These are phyloP conservation scores for Miamiensis avidus DNA, from an alignment of 169 alveolate species.

Conservation along the genomic window DNA sequence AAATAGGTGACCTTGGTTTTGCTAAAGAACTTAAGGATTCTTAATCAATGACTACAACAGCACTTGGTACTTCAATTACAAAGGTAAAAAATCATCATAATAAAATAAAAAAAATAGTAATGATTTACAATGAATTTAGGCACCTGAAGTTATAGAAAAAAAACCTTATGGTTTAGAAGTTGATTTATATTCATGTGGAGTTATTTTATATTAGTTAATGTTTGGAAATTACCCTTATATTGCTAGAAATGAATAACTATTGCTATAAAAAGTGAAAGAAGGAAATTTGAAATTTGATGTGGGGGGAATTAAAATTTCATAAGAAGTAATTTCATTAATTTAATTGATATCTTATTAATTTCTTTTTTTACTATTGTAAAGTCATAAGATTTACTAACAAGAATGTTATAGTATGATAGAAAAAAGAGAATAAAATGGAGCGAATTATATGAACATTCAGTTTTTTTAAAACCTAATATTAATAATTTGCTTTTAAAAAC, in stretches of 20 bases:
- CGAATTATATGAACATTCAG: background rate
- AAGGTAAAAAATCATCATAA: background rate
- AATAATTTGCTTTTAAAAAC: background rate
- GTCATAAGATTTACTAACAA: background rate
- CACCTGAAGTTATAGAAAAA: background rate
- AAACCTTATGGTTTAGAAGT: background rate
- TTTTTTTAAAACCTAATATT: background rate
- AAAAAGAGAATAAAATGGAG: background rate
- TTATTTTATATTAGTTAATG: no score
- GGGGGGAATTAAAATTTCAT: background rate
- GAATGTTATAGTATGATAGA: background rate
- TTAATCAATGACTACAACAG: background rate
- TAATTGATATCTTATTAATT: no score
- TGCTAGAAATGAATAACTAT: background rate
- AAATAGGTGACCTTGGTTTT: background rate
- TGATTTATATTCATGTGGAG: background rate
- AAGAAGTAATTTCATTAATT: background rate
- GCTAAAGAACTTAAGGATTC: background rate
- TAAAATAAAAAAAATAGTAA: no score
- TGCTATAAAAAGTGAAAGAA: background rate
- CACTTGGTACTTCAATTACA: background rate
- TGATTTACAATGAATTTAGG: background rate
- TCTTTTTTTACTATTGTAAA: no score
- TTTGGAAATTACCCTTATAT: background rate
- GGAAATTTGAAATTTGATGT: background rate